A percentile compares a stretch with the other conserved stretches of the same genome.
These are phyloP conservation scores for Chrysosporium keratinophilum DNA, from an alignment of 2,329 filamentous ascomycete genomes.

Conservation along the genomic window DNA sequence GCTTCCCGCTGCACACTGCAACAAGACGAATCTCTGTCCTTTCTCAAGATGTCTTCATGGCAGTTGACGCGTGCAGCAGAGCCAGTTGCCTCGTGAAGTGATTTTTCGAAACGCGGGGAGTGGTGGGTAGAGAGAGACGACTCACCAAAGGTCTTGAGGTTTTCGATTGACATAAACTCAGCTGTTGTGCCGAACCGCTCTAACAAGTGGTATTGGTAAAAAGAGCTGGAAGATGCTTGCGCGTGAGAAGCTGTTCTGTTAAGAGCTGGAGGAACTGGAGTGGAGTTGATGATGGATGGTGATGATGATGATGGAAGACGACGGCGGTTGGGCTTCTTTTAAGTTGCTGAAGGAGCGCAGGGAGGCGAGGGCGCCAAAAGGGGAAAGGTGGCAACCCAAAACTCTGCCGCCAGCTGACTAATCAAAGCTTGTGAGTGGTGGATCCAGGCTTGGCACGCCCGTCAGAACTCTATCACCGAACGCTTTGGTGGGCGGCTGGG, in stretches of 20 bases:
- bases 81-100: neutral
- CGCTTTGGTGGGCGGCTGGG: no score
- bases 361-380: conserved; percentile 6
- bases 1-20: neutral
- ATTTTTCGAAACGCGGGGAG: neutral
- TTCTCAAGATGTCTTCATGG: neutral
- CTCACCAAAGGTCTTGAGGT: conserved; percentile 91
- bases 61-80: neutral
- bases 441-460: neutral
- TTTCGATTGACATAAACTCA: conserved; percentile 98
- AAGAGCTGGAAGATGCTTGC: conserved; percentile 14
- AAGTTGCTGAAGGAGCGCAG: conserved; percentile 3
- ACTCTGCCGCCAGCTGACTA: conserved; percentile 10
- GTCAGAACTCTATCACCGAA: neutral
- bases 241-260: neutral
- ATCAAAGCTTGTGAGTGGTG: conserved; percentile 2
- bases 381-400: conserved; percentile 8
- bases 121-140: conserved; percentile 20
- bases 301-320: conserved; percentile 7
- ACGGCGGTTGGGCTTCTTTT: conserved; percentile 8
- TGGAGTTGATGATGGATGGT: conserved; percentile 3
- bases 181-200: conserved; percentile 51
- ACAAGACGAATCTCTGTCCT: neutral
- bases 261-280: neutral
- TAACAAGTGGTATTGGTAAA: conserved; percentile 32